Evolutionary conservation across 2,329 filamentous ascomycete genomes (phyloP), one percentile per base, ranked within the genome.

Genomic region (Neurospora crassa): DNA sequence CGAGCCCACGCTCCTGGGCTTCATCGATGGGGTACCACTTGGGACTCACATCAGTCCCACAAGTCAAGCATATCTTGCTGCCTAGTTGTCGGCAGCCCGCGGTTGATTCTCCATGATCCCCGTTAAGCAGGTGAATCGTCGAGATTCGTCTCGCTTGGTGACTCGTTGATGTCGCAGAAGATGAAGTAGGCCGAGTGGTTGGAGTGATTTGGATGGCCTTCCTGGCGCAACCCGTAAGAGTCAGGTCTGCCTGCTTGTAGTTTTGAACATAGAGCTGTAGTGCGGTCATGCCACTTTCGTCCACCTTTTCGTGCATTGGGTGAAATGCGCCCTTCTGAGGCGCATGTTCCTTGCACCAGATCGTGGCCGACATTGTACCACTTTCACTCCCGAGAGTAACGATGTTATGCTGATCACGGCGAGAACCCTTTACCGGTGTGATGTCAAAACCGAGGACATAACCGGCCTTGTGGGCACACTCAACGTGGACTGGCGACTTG

Each of bases 331-430:
- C 89, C 80, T 94, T 93, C 63, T 89, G 84, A 4, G 89, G 86
- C n/a, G 86, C 81, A 79, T 99, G 96, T 70, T 96, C 92, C 78
- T 94, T 94, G 84, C 96, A 99, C 91, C 93, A 97, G 8, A 98
- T 87, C 7, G 88, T 90, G 1, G 96, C 92, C n/a, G 89, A 89
- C 85, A 96, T 91, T n/a, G 87, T 87, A 16, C 96, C 96, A 41
- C 86, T 90, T 78, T 97, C 94, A 18, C 89, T 89, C 63, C 92
- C 92, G 43, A 98, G 86, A 63, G 89, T 93, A 53, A 97, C 91
- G 67, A 92, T 92, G 73, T 87, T 92, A 76, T 91, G 86, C 72
- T 92, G 90, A 75, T 97, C 94, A 74, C 92, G 89, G 42, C 94
- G 88, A 20, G 93, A 96, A 69, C 91, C 91, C 81, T 99, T 98